Conservation (phyloP, 163 green algal genomes). For the Picocystis sp. region DNA sequence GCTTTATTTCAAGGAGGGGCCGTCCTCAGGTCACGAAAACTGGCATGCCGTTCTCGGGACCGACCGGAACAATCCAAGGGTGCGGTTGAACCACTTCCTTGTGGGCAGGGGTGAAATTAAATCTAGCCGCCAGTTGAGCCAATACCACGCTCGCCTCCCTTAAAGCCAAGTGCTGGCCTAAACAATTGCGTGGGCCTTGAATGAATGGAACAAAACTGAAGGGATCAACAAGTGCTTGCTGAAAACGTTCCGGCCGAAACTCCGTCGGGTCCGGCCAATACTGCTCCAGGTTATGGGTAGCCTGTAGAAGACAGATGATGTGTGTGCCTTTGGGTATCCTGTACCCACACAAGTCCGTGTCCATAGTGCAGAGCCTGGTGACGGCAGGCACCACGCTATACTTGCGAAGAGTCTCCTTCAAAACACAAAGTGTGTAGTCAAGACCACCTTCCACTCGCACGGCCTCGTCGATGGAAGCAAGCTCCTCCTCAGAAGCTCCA, state of each 20-base stretch:
- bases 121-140: constrained; percentile 29
- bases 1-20: too few species aligned
- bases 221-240: constrained; percentile 26
- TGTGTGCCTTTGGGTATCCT: constrained; percentile 35
- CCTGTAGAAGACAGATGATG: constrained; percentile 18
- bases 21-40: constrained; percentile 14
- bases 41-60: constrained; percentile 31
- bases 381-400: constrained; percentile 87
- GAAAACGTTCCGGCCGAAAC: constrained; percentile 71
- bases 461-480: too few species aligned
- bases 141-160: constrained; percentile 59
- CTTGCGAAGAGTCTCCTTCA: constrained; percentile 75
- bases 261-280: constrained; percentile 44
- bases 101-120: constrained; percentile 33
- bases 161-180: constrained; percentile 85
- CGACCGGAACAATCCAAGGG: constrained; percentile 46
- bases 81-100: constrained; percentile 10
- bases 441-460: neutral
- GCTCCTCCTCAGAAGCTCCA: too few species aligned
- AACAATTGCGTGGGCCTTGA: constrained; percentile 80
- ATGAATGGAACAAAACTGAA: constrained; percentile 57
- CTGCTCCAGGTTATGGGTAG: constrained; percentile 47
- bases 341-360: constrained; percentile 56
- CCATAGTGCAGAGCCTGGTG: constrained; percentile 38
- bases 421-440: constrained; percentile 3